Conservation (phyloP, 257 asterid genomes). For the Leonotis leonurus region DNA sequence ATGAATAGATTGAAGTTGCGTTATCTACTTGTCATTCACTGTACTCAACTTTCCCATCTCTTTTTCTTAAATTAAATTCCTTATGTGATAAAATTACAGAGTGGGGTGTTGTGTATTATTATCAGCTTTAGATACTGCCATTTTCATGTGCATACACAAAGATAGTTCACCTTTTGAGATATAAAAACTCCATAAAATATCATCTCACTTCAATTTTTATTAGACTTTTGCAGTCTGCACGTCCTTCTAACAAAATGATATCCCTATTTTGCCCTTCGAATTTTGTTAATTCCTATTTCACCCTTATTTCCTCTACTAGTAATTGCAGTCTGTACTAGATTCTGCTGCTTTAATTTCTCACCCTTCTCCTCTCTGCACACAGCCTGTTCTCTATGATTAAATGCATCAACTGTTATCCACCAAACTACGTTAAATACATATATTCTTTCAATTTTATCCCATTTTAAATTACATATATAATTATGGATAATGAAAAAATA, state of each 20-base stretch:
- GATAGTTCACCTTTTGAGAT: constrained; percentile 23
- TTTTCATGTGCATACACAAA: constrained; percentile 18
- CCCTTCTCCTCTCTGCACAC: not conserved
- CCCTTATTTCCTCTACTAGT: not conserved
- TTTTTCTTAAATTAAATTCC: not conserved
- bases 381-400: constrained; percentile 3
- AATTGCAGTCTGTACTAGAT: constrained; percentile 3
- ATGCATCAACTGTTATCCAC: constrained; percentile 10
- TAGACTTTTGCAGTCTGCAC: constrained; percentile 12
- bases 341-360: constrained; percentile 15
- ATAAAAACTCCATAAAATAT: not conserved
- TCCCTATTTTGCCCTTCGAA: constrained; percentile 8
- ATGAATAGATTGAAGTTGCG: not conserved
- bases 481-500: too few species aligned
- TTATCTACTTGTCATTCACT: not conserved
- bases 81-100: not conserved
- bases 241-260: not conserved
- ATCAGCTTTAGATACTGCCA: constrained; percentile 24
- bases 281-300: not conserved
- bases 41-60: not conserved
- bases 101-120: constrained; percentile 5
- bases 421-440: not conserved
- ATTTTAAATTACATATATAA: too few species aligned
- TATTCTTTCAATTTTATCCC: not conserved
- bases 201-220: not conserved